phyloP scores from a whole-genome alignment of 352 stramenopile species.

The Aphanomyces euteiches region DNA sequence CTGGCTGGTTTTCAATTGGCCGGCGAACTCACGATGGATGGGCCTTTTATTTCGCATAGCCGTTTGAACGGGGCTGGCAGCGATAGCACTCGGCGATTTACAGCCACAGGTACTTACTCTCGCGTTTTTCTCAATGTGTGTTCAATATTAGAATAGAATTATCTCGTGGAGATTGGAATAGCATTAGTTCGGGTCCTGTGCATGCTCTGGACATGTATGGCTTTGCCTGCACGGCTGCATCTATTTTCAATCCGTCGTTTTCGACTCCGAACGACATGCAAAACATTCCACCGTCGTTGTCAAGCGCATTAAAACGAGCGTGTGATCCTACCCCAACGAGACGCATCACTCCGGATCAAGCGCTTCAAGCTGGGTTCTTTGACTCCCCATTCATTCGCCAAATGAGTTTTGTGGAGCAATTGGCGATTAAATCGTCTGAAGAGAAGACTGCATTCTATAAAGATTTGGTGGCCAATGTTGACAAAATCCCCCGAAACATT shows the following conservation, averaged over 20 bases:
- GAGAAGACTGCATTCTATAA: conserved; percentile 94
- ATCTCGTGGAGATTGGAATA: conserved; percentile 72
- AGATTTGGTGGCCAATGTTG: conserved; percentile 75
- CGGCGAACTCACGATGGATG: conserved; percentile 76
- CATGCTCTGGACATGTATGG: conserved; percentile 70
- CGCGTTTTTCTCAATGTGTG: too few relatives aligned
- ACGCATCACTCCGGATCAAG: conserved; percentile 78
- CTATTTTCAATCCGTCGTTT: conserved; percentile 63
- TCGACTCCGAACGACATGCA: conserved; percentile 22
- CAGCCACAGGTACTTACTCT: conserved; percentile 39
- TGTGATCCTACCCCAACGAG: conserved; percentile 50
- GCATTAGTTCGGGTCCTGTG: conserved; percentile 46
- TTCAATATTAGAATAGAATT: conserved; percentile 46
- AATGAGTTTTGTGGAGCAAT: conserved; percentile 92
- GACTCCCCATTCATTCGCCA: conserved; percentile 90
- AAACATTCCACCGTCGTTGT: conserved; percentile 44
- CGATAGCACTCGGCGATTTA: too few relatives aligned
- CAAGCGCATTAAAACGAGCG: conserved; percentile 54
- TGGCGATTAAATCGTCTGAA: conserved; percentile 89
- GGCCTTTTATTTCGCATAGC: conserved; percentile 58
- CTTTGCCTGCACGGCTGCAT: conserved; percentile 75
- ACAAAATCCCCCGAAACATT: conserved; percentile 62
- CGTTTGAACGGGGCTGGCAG: conserved; percentile 54
- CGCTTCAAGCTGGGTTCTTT: conserved; percentile 89
- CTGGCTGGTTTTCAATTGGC: conserved; percentile 91